Evolutionary conservation across 306 rosid genomes (phyloP).

Genomic region (Myrica gale): DNA sequence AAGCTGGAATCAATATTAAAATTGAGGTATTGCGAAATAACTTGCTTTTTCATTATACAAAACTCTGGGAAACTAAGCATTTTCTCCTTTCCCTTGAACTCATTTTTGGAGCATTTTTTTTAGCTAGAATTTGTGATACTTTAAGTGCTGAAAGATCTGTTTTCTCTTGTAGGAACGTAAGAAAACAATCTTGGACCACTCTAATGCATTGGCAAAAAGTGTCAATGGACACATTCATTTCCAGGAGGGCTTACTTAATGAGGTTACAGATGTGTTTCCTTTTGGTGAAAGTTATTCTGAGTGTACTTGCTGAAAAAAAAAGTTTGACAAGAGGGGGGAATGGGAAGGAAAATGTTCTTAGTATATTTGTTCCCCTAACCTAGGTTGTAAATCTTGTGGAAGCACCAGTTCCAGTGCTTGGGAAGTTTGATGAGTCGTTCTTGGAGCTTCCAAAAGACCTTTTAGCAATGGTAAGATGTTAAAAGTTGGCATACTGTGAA

Average conservation of each 20-base stretch:
- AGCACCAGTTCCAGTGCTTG: constrained; percentile 87
- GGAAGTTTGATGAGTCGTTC: constrained; percentile 78
- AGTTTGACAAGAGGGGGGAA: too few relatives aligned
- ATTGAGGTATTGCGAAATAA: constrained; percentile 53
- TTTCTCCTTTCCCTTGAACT: not conserved
- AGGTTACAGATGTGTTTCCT: constrained; percentile 50
- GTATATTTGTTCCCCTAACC: constrained; percentile 8
- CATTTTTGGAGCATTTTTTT: not conserved
- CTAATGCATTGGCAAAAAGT: constrained; percentile 64
- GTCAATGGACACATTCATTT: constrained; percentile 62
- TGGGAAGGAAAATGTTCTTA: constrained; percentile 17
- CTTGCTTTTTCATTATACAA: not conserved
- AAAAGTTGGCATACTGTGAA: not conserved
- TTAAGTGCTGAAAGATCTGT: constrained; percentile 9
- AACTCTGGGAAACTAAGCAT: not conserved
- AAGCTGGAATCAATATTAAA: constrained; percentile 58
- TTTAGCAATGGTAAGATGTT: constrained; percentile 73
- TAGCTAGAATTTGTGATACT: not conserved
- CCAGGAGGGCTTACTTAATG: constrained; percentile 71
- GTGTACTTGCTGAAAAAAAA: not conserved
- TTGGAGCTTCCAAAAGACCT: constrained; percentile 93
- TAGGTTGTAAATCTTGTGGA: constrained; percentile 96
- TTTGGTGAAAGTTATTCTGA: constrained; percentile 25
- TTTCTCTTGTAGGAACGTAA: constrained; percentile 61
- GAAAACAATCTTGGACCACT: constrained; percentile 55